Conservation (phyloP, 2,329 filamentous ascomycete species). For the Aschersonia sp. region DNA sequence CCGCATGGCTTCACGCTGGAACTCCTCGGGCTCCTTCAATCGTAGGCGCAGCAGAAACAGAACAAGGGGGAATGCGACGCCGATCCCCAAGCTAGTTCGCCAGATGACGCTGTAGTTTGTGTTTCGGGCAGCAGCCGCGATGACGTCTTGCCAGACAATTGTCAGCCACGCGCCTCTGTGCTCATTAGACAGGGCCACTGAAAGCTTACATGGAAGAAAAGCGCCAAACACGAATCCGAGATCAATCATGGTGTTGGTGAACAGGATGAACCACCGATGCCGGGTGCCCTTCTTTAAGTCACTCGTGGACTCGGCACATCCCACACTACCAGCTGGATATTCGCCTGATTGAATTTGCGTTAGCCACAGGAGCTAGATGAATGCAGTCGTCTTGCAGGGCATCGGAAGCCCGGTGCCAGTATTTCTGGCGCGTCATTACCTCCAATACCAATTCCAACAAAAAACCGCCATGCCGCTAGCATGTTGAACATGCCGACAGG, state of each 20-base stretch:
- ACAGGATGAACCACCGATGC: slow-evolving; percentile 86
- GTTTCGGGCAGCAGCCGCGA: slow-evolving; percentile 40
- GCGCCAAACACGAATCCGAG: slow-evolving; percentile 68
- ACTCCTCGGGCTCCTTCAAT: slow-evolving; percentile 68
- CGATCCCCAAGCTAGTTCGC: slow-evolving; percentile 68
- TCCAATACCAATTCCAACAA: slow-evolving; percentile 68
- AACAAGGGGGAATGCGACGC: slow-evolving; percentile 60
- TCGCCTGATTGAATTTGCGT: slow-evolving; percentile 39
- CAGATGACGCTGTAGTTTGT: slow-evolving; percentile 60
- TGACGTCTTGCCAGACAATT: slow-evolving; percentile 31
- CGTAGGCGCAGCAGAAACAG: slow-evolving; percentile 58
- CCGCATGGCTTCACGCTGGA: slow-evolving; percentile 55
- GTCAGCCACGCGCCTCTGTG: too few species aligned
- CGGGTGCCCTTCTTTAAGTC: slow-evolving; percentile 67
- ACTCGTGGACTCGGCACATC: slow-evolving; percentile 61
- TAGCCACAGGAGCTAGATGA: not conserved
- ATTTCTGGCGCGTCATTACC: slow-evolving; percentile 17
- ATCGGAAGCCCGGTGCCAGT: not conserved
- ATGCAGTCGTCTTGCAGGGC: slow-evolving; percentile 4
- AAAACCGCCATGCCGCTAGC: slow-evolving; percentile 72
- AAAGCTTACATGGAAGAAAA: slow-evolving; percentile 45
- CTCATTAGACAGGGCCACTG: too few species aligned
- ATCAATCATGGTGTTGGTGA: slow-evolving; percentile 81
- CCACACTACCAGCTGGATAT: slow-evolving; percentile 73
- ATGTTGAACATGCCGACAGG: slow-evolving; percentile 57